These are phyloP conservation scores for Chlorella sp. DNA, from an alignment of 139 green algal species.

Conservation along the genomic window DNA sequence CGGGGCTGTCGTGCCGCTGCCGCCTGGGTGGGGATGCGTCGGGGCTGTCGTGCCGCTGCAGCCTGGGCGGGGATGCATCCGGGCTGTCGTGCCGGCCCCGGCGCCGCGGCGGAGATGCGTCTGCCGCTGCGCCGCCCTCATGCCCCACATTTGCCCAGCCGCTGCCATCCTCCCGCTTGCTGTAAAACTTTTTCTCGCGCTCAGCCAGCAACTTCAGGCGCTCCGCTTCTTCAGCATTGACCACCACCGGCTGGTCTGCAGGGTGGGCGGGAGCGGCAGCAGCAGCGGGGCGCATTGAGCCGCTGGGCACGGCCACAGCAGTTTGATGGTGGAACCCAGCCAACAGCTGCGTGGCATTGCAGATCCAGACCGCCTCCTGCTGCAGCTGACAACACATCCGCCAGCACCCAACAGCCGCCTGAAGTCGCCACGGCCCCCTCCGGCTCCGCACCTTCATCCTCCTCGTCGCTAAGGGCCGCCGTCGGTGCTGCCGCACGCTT, in stretches of 20 bases:
- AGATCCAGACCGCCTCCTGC: no score
- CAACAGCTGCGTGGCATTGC: no score
- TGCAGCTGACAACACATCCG: not conserved
- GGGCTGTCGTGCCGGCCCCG: constrained; percentile 34
- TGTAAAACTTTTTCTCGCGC: constrained; percentile 44
- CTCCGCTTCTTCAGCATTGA: constrained; percentile 72
- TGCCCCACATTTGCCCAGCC: constrained; percentile 19
- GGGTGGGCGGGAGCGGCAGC: not conserved
- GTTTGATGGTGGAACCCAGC: no score
- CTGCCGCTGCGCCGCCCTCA: constrained; percentile 22
- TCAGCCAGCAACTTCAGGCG: constrained; percentile 48
- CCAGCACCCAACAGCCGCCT: not conserved
- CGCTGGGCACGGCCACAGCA: no score
- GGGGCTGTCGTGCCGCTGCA: constrained; percentile 5
- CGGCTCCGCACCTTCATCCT: constrained; percentile 38
- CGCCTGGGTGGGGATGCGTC: constrained; percentile 45
- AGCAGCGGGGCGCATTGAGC: not conserved
- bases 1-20: constrained; percentile 34
- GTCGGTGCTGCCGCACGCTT: not conserved
- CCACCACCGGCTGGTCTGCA: constrained; percentile 69
- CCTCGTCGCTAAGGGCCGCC: constrained; percentile 25
- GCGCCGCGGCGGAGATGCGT: constrained; percentile 44
- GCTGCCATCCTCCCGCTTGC: constrained; percentile 1
- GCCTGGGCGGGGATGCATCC: constrained; percentile 37
- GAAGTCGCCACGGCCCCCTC: not conserved